Evolutionary conservation across 2,329 filamentous ascomycete genomes (phyloP), one percentile per base, ranked within the genome.

Genomic region (Talaromyces pinophilus): DNA sequence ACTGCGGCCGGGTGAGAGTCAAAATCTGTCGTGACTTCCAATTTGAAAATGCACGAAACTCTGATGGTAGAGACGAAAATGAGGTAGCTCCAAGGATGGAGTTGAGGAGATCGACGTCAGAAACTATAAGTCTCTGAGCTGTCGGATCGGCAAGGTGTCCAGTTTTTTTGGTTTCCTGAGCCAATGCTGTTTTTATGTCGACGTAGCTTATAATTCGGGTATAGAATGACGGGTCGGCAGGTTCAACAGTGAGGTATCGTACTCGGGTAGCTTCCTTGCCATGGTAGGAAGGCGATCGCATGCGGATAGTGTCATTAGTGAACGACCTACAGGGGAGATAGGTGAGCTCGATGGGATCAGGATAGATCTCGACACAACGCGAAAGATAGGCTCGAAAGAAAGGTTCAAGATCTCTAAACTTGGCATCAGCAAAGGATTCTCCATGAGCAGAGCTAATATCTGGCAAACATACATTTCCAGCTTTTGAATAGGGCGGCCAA

Each of bases 271-370:
- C 11, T 28, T 54, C 42, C 5, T 28, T 40, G 25, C 7, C 60
- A 42, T 52, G 17, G 25, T 2, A 54, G 5, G 60, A 54, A 11
- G 60, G 46, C 15, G 60, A 63, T 19, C 48, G 46, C 60, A 63
- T 52, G 3, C 17, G 15, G 30, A 63, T 54, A 17, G 10, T 28
- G 15, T 52, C 60, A 30, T 63, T 63, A 10, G 60, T 54, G 30
- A 63, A 63, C 13, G 60, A 63, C 11, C 48, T 40, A 19, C 60
- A 63, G 6, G 60, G 60, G 22, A 63, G 60, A 48, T 63, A 63
- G n/a, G 15, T 54, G 19, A 63, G 35, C 35, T 63, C 60, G 22
- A 63, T 33, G 3, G 60, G 30, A 38, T 54, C 48, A 0, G 60
- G 44, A 15, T 54, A 63, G 2, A 2, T 28, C 3, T 28, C 15